Evolutionary conservation across 2,329 filamentous ascomycete genomes (phyloP), one percentile per base, ranked within the genome.

Genomic region (Penicillium sp.): DNA sequence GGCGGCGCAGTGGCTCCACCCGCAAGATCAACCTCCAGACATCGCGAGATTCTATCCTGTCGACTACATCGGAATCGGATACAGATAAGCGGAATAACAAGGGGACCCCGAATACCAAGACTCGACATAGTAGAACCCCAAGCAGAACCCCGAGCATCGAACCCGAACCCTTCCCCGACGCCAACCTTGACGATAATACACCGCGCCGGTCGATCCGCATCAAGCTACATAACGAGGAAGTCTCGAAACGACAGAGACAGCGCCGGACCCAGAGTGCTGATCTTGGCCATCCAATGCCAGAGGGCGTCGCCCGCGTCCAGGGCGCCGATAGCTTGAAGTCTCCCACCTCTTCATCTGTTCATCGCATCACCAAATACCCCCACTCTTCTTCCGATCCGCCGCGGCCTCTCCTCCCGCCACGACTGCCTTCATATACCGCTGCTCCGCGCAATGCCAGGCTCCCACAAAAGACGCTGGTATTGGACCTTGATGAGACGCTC

Each of bases 401-500:
- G 39, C 84, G 93, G 54, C 94, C 94, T 3, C 79, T 99, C 44
- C 89, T 99, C 49, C 94, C 94, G 23, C 85, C 87, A 55, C 87
- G 92, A 48, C 90, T 96, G 66, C 91, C 92, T 17, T 97, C 92
- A 0, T 97, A 96, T 69, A 83, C 90, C 34, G 83, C 55, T 69
- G 81, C 51, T 63, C 72, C 61, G 32, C 64, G 67, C 49, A 65
- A 63, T 51, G 64, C 72, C 23, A 67, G 63, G 43, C 78, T 84
- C 39, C 85, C 87, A 54, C 88, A 94, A 67, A 99, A 99, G 79
- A 99, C 94, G 0, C 76, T 99, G 53, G 92, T 99, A 58, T 81
- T 99, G 46, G 94, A 99, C 70, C 84, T 99, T 15, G 94, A 99
- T 73, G 94, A 99, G 75, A 99, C 94, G 0, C 77, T 99, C 61